Evolutionary conservation across 139 green algal species (phyloP).

Genomic region (Chlamydomonas incerta): DNA sequence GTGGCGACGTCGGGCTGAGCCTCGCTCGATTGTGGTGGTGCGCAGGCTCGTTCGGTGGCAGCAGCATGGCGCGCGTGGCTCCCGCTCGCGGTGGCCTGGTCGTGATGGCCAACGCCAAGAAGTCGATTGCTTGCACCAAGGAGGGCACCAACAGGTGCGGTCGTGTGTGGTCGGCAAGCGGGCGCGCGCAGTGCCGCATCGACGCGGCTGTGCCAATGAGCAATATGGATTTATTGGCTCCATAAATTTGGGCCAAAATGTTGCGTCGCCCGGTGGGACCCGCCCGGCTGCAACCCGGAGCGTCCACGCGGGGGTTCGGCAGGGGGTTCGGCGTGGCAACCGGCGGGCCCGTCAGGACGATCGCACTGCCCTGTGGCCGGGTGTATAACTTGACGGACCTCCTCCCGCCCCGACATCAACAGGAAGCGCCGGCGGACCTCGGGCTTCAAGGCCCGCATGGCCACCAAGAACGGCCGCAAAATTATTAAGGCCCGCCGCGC

Average conservation of each 20-base stretch:
- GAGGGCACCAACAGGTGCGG: constrained; percentile 70
- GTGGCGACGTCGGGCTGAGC: background rate
- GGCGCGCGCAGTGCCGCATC: too few relatives aligned
- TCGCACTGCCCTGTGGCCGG: too few relatives aligned
- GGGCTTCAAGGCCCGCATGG: constrained; percentile 78
- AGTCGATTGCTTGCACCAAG: constrained; percentile 74
- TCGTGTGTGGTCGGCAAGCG: too few relatives aligned
- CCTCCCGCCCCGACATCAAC: constrained; percentile 27
- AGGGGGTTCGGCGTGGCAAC: too few relatives aligned
- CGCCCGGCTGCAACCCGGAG: too few relatives aligned
- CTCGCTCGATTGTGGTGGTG: background rate
- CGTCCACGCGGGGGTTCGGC: too few relatives aligned
- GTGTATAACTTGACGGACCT: too few relatives aligned
- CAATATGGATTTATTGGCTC: too few relatives aligned
- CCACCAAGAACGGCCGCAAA: constrained; percentile 69
- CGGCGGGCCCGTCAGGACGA: too few relatives aligned
- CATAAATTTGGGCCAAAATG: too few relatives aligned
- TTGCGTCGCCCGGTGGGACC: too few relatives aligned
- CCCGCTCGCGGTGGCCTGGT: constrained; percentile 64
- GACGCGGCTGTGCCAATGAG: too few relatives aligned
- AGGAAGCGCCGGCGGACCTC: constrained; percentile 78
- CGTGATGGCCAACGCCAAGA: constrained; percentile 78
- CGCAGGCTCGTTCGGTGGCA: constrained; percentile 47
- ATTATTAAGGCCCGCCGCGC: constrained; percentile 72
- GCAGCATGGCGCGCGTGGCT: constrained; percentile 25